These are phyloP conservation scores for Termitomyces sp. DNA, from an alignment of 768 basidiomycete genomes.

Conservation along the genomic window DNA sequence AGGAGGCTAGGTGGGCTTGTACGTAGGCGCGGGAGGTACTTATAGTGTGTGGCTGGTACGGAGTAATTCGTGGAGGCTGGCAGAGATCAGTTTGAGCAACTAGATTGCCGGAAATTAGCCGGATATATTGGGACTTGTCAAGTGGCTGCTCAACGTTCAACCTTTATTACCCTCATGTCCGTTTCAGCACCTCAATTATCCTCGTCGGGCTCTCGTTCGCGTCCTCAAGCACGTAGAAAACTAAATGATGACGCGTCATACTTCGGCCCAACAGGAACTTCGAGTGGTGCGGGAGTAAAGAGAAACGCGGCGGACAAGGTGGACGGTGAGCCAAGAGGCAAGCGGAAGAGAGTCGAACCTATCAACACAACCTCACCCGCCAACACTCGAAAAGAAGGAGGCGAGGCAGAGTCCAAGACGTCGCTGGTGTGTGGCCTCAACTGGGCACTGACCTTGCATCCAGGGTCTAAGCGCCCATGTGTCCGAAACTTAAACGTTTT, in stretches of 20 bases:
- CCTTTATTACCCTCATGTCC: constrained; percentile 27
- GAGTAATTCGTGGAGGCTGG: constrained; percentile 6
- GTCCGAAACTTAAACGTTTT: neutral
- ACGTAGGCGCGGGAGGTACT: neutral
- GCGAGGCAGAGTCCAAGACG: constrained; percentile 32
- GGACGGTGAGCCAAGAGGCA: constrained; percentile 71
- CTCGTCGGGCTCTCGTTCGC: constrained; percentile 50
- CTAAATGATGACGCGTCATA: constrained; percentile 68
- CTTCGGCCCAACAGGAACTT: constrained; percentile 46
- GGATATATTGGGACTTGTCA: neutral
- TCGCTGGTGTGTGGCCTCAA: constrained; percentile 35
- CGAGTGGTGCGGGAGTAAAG: constrained; percentile 40
- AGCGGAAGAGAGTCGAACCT: constrained; percentile 65
- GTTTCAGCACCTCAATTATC: constrained; percentile 22
- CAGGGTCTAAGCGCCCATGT: neutral
- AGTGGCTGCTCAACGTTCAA: neutral
- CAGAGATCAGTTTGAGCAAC: constrained; percentile 1
- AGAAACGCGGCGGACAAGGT: constrained; percentile 61
- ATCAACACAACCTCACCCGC: constrained; percentile 16
- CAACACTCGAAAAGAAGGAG: constrained; percentile 27
- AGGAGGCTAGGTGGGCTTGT: neutral
- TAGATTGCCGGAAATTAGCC: constrained; percentile 14
- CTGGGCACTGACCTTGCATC: neutral
- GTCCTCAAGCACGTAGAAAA: constrained; percentile 59
- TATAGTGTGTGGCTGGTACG: constrained; percentile 3